phyloP scores from a whole-genome alignment of 106 monocot genomes.

The Hemerocallis citrina region DNA sequence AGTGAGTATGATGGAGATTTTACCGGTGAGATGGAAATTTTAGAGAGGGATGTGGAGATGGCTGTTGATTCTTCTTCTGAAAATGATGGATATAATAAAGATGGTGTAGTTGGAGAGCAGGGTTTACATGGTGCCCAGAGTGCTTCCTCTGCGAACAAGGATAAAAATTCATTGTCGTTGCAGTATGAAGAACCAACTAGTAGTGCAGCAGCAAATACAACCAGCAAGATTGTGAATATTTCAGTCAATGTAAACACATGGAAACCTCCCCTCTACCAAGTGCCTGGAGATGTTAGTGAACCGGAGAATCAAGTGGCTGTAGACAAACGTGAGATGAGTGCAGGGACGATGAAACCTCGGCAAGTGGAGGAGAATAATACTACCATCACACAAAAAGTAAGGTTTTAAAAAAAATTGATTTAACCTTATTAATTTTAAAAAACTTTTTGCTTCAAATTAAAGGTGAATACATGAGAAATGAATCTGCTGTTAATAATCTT shows the following conservation, averaged over 20 bases:
- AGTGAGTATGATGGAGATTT: slow-evolving; percentile 32
- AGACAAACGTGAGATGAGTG: slow-evolving; percentile 10
- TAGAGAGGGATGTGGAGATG: slow-evolving; percentile 27
- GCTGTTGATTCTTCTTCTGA: slow-evolving; percentile 30
- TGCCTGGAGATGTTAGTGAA: slow-evolving; percentile 14
- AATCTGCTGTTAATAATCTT: background rate
- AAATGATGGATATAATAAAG: slow-evolving; percentile 37
- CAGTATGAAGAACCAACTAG: slow-evolving; percentile 31
- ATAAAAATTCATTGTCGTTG: slow-evolving; percentile 23
- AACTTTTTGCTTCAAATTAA: too few relatives aligned
- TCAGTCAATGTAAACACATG: slow-evolving; percentile 83
- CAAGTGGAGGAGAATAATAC: slow-evolving; percentile 21
- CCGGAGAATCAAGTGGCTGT: slow-evolving; percentile 14
- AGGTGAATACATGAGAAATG: background rate
- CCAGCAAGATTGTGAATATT: slow-evolving; percentile 67
- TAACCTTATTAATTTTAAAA: background rate
- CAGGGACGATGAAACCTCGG: slow-evolving; percentile 17
- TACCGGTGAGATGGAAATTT: slow-evolving; percentile 17
- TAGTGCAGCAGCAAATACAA: slow-evolving; percentile 22
- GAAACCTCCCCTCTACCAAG: slow-evolving; percentile 41
- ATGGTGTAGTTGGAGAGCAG: slow-evolving; percentile 13
- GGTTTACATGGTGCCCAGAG: slow-evolving; percentile 22
- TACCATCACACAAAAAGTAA: slow-evolving; percentile 12
- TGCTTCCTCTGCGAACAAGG: slow-evolving; percentile 27
- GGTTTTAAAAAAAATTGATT: too few relatives aligned